These are phyloP conservation scores for Rosa multiflora DNA, from an alignment of 306 rosid species.

Conservation along the genomic window DNA sequence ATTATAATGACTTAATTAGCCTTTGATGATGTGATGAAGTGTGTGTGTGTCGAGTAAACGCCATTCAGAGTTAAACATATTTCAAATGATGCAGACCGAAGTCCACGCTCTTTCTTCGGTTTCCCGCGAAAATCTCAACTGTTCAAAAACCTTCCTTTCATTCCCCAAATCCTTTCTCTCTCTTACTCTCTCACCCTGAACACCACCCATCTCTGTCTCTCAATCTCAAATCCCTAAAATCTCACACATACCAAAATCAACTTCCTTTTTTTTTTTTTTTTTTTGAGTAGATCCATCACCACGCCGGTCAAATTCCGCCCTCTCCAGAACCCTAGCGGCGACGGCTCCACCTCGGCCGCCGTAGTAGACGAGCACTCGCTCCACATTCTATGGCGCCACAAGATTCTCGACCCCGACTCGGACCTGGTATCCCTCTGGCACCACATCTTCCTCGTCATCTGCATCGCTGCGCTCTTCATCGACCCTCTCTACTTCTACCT, in stretches of 20 bases:
- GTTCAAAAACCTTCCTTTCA: slow-evolving; percentile 22
- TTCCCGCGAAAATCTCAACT: slow-evolving; percentile 48
- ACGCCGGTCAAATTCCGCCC: slow-evolving; percentile 71
- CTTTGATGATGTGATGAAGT: too few relatives aligned
- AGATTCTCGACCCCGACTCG: slow-evolving; percentile 84
- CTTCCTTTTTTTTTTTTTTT: neutral
- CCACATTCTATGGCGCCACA: slow-evolving; percentile 69
- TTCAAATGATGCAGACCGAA: neutral
- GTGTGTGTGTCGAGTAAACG: neutral
- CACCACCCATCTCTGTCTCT: neutral
- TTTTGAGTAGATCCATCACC: slow-evolving; percentile 72
- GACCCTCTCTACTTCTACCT: slow-evolving; percentile 88
- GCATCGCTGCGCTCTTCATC: slow-evolving; percentile 68
- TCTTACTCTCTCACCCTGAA: neutral
- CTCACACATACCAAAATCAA: neutral
- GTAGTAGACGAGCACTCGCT: slow-evolving; percentile 42
- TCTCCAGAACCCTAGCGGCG: slow-evolving; percentile 41
- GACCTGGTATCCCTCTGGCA: slow-evolving; percentile 73
- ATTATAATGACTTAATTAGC: too few relatives aligned
- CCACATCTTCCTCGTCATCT: slow-evolving; percentile 65
- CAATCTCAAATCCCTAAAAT: neutral
- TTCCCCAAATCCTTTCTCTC: neutral
- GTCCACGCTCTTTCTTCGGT: slow-evolving; percentile 29
- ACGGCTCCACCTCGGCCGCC: slow-evolving; percentile 20
- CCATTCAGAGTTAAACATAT: neutral